Evolutionary conservation across 176 grass and related monocot species (phyloP), one percentile per base, ranked within the genome.

Genomic region (Saccharum spontaneum): DNA sequence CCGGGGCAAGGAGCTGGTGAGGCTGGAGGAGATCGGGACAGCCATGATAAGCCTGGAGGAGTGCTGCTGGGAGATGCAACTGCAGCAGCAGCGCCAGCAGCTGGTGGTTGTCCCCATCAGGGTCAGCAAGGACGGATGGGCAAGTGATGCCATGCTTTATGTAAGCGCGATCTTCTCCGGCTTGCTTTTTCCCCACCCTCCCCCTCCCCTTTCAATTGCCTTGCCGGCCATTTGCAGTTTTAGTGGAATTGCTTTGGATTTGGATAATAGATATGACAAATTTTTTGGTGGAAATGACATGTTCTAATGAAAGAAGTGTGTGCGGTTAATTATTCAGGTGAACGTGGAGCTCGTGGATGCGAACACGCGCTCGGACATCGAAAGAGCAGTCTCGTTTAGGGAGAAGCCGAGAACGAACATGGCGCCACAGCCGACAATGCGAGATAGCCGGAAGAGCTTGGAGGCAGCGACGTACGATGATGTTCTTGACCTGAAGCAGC

Each of bases 91-190:
- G 30, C 85, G 82, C 79, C 87, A 88, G 82, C 77, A 89, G 85
- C 83, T 79, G 84, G 86, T 90, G 59, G 82, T 70, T 75, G 86
- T 97, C 81, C 97, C 92, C 65, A 88, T 99, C 86, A 83, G 86
- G 82, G 78, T 94, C 48, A 88, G 43, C 67, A 97, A 81, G 69
- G 88, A 89, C 24, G 90, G 90, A 28, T 94, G 87, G 94, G 69
- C 88, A 94, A 92, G 85, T 41, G 79, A 99, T 77, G 92, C 88
- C 76, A 82, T 91, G 17, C 94, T 99, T 82, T 86, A 94, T 89
- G 97, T 99, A 92, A 99, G 94, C 77, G 63, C 73, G 7, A 79
- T 66, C 69, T 44, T 78, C 87, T 18, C 41, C 14, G 0, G 23
- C 10, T 23, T 59, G 6, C 45, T 44, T 36, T 69, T 62, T 33